Conservation (phyloP, 306 rosid genomes). For the Biancaea sappan region DNA sequence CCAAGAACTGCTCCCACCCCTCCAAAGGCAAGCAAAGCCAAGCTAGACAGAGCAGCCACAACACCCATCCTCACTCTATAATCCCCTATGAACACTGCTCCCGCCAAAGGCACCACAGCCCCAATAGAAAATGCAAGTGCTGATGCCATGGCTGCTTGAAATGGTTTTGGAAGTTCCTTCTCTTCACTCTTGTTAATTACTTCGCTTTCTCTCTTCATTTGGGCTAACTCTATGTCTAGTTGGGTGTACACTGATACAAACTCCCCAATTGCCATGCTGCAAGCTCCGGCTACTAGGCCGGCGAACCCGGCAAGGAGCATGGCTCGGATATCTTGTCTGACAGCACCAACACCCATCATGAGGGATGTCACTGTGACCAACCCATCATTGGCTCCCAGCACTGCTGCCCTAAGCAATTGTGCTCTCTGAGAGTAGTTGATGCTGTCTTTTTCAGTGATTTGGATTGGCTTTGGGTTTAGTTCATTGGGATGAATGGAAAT, state of each 20-base stretch:
- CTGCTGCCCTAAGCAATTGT: constrained; percentile 58
- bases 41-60: constrained; percentile 47
- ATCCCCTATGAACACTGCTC: constrained; percentile 48
- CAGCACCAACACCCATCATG: constrained; percentile 68
- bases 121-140: constrained; percentile 61
- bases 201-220: constrained; percentile 42
- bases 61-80: constrained; percentile 48
- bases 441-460: constrained; percentile 13
- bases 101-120: constrained; percentile 53
- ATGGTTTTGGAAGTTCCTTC: constrained; percentile 48
- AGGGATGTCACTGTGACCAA: constrained; percentile 57
- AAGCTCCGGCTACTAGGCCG: constrained; percentile 60
- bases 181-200: constrained; percentile 7
- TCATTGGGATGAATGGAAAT: constrained; percentile 28
- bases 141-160: constrained; percentile 62
- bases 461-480: constrained; percentile 30
- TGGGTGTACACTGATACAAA: constrained; percentile 62
- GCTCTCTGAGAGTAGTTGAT: constrained; percentile 51
- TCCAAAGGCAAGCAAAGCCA: constrained; percentile 54
- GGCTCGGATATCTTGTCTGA: constrained; percentile 43
- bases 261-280: constrained; percentile 70
- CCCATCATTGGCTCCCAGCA: constrained; percentile 67
- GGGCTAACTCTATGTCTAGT: constrained; percentile 53
- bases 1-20: constrained; percentile 50
- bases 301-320: constrained; percentile 65